phyloP scores from a whole-genome alignment of 2,329 filamentous ascomycete genomes.

The Tolypocladium album region DNA sequence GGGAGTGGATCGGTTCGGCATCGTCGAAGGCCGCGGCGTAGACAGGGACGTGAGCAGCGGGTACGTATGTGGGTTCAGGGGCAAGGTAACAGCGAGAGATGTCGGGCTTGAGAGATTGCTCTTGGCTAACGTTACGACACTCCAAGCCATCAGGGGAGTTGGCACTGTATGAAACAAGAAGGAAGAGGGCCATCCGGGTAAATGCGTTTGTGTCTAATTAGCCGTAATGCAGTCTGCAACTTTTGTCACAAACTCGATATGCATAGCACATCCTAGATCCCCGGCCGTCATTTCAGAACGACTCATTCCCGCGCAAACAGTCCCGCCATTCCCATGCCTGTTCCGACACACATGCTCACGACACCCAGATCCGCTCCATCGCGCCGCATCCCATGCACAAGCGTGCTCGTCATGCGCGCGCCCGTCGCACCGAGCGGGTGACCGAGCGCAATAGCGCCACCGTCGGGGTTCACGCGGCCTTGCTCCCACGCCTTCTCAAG shows the following conservation, averaged over 20 bases:
- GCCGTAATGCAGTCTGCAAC: background rate
- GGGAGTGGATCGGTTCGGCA: slow-evolving; percentile 23
- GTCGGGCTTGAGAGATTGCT: too few relatives aligned
- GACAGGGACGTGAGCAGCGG: slow-evolving; percentile 26
- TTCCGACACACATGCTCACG: slow-evolving; percentile 82
- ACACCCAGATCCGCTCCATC: slow-evolving; percentile 69
- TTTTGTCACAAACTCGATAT: background rate
- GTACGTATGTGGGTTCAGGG: slow-evolving; percentile 19
- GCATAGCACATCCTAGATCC: background rate
- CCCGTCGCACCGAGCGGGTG: slow-evolving; percentile 87
- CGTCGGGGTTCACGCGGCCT: slow-evolving; percentile 77
- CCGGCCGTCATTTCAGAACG: background rate
- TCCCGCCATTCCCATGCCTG: slow-evolving; percentile 68
- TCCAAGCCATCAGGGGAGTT: background rate
- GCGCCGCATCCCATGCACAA: slow-evolving; percentile 56
- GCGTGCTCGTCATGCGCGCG: slow-evolving; percentile 65
- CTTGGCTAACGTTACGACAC: background rate
- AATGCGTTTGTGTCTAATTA: background rate
- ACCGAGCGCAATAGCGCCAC: slow-evolving; percentile 87
- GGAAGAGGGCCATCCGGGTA: background rate
- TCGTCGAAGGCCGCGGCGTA: slow-evolving; percentile 33
- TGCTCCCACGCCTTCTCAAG: slow-evolving; percentile 51
- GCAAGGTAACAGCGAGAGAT: background rate
- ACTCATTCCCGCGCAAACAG: slow-evolving; percentile 51
- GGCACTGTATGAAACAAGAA: background rate